A percentile compares a stretch with the other conserved stretches of the same genome.
phyloP scores from a whole-genome alignment of 1,139 yeast species.

The Kodamaea fungicola region DNA sequence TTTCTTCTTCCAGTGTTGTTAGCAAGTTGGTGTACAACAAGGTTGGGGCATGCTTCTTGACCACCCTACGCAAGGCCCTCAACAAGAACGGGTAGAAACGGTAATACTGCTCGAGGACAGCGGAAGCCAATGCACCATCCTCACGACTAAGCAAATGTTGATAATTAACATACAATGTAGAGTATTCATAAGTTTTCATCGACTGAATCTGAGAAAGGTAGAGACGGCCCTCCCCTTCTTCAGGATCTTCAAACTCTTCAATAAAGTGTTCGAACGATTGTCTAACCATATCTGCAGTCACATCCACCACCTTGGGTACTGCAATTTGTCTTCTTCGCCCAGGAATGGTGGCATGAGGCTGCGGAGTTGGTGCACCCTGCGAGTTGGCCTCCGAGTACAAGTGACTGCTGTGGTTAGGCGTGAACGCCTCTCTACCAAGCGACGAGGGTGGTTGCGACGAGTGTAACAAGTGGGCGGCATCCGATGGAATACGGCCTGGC shows the following conservation, averaged over 20 bases:
- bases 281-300: slow-evolving; percentile 89
- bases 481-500: slow-evolving; percentile 45
- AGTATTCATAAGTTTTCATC: slow-evolving; percentile 71
- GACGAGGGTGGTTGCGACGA: slow-evolving; percentile 48
- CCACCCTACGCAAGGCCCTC: slow-evolving; percentile 68
- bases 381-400: slow-evolving; percentile 19
- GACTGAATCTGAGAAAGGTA: slow-evolving; percentile 81
- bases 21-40: slow-evolving; percentile 51
- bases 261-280: slow-evolving; percentile 83
- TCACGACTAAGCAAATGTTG: slow-evolving; percentile 73
- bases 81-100: slow-evolving; percentile 85
- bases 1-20: slow-evolving; percentile 23
- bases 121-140: slow-evolving; percentile 86
- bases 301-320: slow-evolving; percentile 85
- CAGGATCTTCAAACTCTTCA: slow-evolving; percentile 51
- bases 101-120: slow-evolving; percentile 86
- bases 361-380: slow-evolving; percentile 15
- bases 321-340: slow-evolving; percentile 54
- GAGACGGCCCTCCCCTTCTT: slow-evolving; percentile 48
- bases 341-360: slow-evolving; percentile 17
- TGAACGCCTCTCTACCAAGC: slow-evolving; percentile 31
- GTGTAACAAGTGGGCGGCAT: slow-evolving; percentile 41
- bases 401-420: slow-evolving; percentile 18
- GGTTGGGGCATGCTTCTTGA: slow-evolving; percentile 74
- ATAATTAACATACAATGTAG: slow-evolving; percentile 83